Evolutionary conservation across 2,329 filamentous ascomycete species (phyloP).

Genomic region (Westerdykella aurantiaca): DNA sequence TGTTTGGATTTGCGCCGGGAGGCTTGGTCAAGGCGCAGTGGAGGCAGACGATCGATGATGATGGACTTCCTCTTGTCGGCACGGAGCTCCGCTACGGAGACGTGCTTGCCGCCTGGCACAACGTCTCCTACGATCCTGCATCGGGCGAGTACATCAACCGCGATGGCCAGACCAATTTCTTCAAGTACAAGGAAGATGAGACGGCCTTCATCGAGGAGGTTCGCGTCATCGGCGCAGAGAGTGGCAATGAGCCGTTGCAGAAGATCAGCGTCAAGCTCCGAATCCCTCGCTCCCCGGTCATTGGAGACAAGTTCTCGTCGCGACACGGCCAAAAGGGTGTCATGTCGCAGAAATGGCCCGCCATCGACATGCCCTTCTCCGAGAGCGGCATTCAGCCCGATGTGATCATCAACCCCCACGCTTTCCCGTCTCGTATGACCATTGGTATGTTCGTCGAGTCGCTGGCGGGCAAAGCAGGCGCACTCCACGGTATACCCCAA

Average conservation of each 20-base stretch:
- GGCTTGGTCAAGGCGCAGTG: conserved; percentile 65
- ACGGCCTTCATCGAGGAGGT: conserved; percentile 88
- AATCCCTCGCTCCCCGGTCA: conserved; percentile 81
- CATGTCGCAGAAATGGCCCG: conserved; percentile 90
- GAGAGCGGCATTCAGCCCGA: conserved; percentile 96
- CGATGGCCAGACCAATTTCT: conserved; percentile 77
- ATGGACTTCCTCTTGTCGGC: conserved; percentile 80
- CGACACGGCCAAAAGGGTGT: conserved; percentile 98
- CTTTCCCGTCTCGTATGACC: conserved; percentile 98
- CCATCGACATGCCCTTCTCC: conserved; percentile 90
- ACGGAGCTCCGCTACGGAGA: conserved; percentile 73
- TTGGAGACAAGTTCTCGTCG: conserved; percentile 98
- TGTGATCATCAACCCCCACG: conserved; percentile 98
- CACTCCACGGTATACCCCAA: conserved; percentile 90
- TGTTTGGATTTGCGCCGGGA: conserved; percentile 86
- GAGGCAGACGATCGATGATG: conserved; percentile 71
- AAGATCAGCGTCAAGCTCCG: conserved; percentile 89
- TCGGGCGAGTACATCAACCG: conserved; percentile 76
- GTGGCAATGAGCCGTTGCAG: conserved; percentile 75
- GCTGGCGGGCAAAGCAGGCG: conserved; percentile 87
- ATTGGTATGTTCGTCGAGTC: conserved; percentile 99
- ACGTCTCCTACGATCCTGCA: conserved; percentile 66
- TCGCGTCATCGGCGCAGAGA: conserved; percentile 79
- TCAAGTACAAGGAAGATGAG: conserved; percentile 93
- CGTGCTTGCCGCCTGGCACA: conserved; percentile 83